A percentile compares a stretch with the other conserved stretches of the same genome.
These are phyloP conservation scores for Ballota nigra DNA, from an alignment of 257 asterid genomes.

Conservation along the genomic window DNA sequence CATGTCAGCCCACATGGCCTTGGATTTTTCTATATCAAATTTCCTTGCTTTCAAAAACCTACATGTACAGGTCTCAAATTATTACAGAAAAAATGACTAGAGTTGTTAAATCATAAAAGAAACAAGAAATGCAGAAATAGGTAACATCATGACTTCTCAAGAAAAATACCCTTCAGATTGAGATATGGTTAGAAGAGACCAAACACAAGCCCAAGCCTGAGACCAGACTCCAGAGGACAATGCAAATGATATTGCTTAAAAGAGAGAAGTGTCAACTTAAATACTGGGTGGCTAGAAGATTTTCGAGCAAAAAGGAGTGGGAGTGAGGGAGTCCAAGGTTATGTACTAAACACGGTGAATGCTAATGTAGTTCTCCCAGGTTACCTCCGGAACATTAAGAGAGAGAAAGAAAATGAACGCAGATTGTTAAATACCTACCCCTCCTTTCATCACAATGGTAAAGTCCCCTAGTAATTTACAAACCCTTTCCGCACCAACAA, in stretches of 20 bases:
- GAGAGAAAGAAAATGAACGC: background rate
- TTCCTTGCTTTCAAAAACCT: slow-evolving; percentile 95
- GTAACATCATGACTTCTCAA: background rate
- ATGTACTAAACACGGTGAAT: too few relatives aligned
- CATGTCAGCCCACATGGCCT: slow-evolving; percentile 99
- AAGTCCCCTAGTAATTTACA: background rate
- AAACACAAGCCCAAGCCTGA: background rate
- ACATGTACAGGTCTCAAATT: slow-evolving; percentile 21
- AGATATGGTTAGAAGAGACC: background rate
- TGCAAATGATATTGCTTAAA: background rate
- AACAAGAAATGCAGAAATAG: background rate
- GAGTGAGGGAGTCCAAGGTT: too few relatives aligned
- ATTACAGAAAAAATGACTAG: slow-evolving; percentile 6
- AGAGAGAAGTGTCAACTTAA: background rate
- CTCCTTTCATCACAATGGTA: slow-evolving; percentile 5
- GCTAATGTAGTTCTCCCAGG: too few relatives aligned
- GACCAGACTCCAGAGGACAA: background rate
- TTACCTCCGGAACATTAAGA: background rate
- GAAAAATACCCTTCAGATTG: background rate
- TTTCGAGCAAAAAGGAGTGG: too few relatives aligned
- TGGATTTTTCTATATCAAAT: slow-evolving; percentile 80
- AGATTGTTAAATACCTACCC: background rate
- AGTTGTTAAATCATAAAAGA: slow-evolving; percentile 22
- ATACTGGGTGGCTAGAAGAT: too few relatives aligned
- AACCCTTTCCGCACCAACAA: background rate